Conservation (phyloP, 352 stramenopile species). For the Blastocystis sp. region DNA sequence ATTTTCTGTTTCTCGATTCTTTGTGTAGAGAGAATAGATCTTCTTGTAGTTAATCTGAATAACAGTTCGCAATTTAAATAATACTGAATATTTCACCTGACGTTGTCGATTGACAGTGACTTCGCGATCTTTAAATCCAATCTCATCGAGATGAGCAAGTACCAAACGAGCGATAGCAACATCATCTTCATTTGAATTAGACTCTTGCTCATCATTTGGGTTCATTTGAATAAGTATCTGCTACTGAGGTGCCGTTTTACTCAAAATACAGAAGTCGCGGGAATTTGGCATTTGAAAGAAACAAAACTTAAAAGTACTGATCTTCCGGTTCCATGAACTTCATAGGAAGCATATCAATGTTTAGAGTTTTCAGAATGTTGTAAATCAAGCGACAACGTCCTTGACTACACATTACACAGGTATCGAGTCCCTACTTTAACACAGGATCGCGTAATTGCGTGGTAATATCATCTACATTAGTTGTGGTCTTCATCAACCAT, state of each 20-base stretch:
- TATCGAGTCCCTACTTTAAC: neutral
- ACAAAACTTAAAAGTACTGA: neutral
- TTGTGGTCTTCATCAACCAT: slow-evolving; percentile 27
- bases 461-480: slow-evolving; percentile 23
- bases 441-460: slow-evolving; percentile 26
- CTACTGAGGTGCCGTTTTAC: neutral
- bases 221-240: too few species aligned
- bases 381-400: slow-evolving; percentile 50
- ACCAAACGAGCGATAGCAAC: neutral
- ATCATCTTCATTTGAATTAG: slow-evolving; percentile 23
- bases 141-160: slow-evolving; percentile 1
- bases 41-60: slow-evolving; percentile 10
- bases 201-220: neutral
- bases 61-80: neutral
- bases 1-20: neutral
- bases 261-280: neutral
- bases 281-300: neutral
- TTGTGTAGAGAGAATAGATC: slow-evolving; percentile 8
- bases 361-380: slow-evolving; percentile 36
- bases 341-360: slow-evolving; percentile 65
- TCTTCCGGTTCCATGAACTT: slow-evolving; percentile 57
- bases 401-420: slow-evolving; percentile 11
- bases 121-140: neutral
- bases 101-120: neutral
- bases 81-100: slow-evolving; percentile 37